Base-by-base conservation (phyloP, 495 filamentous ascomycete genomes). In the Hypoxylon crocopeplum region DNA sequence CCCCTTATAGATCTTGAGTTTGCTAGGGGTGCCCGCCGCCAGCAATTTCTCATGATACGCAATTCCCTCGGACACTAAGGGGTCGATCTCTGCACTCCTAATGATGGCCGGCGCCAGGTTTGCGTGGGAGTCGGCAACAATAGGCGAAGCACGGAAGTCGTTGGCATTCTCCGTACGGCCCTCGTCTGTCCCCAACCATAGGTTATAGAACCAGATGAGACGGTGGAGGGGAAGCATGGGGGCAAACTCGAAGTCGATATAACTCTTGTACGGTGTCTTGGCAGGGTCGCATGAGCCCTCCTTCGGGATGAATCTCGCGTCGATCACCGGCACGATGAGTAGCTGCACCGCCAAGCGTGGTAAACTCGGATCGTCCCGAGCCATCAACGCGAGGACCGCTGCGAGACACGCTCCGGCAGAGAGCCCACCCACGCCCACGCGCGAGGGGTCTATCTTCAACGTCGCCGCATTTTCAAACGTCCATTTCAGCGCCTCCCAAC, bases 321-420 rank as follows among this genome's bases (percentile, higher is more conserved):
- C 81, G 24, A 82, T 54, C 66, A 78, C 77, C 3, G 80, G 81
- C 34, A 82, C 82, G 22, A 80, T 71, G 22, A 82, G 69, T 4
- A 82, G 68, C 61, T 83, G 80, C 47, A 77, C 73, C 13, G 66
- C 73, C 6, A 83, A 62, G 5, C 63, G 66, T 11, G 79, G 80
- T 4, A 70, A 27, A 2, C 62, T 52, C 4, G 56, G 62, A 2
- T 72, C 67, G 40, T 81, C 79, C 13, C 79, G 68, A 15, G 74
- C 79, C 27, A 75, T 41, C 7, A 82, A 34, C 0, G 73, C 69
- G 5, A 79, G 45, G 0, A 64, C 76, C 6, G 79, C 76, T 0
- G 79, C 72, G 12, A 81, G 56, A 17, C 69, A 66, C 10, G 63
- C 75, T 33, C 74, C 75, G 7, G 72, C 75, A 0, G 70, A 74